Evolutionary conservation across 129 eudicot species (phyloP).

Genomic region (Ambrosia artemisiifolia): DNA sequence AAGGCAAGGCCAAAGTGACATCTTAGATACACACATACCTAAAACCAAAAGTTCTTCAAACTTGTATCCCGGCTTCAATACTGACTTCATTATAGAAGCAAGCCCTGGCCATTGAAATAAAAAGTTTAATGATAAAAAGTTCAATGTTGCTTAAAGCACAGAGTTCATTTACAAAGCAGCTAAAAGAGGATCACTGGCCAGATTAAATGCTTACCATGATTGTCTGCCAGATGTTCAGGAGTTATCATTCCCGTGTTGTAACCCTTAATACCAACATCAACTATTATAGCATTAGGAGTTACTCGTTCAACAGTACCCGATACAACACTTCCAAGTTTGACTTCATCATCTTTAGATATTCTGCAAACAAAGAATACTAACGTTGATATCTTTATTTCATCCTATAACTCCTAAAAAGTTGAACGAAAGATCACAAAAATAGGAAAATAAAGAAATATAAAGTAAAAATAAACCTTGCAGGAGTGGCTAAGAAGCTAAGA

Average conservation of each 20-base stretch:
- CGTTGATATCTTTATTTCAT: constrained; percentile 11
- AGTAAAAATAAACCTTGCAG: constrained; percentile 45
- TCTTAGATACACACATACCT: constrained; percentile 39
- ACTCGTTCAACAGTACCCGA: constrained; percentile 78
- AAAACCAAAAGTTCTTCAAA: constrained; percentile 79
- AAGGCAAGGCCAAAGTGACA: neutral
- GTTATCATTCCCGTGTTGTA: constrained; percentile 64
- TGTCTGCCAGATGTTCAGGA: constrained; percentile 85
- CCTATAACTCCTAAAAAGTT: neutral
- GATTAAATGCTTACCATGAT: constrained; percentile 50
- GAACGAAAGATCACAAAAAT: neutral
- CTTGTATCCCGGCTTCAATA: constrained; percentile 74
- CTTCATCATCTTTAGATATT: constrained; percentile 45
- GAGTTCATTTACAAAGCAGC: neutral
- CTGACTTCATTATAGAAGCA: constrained; percentile 55
- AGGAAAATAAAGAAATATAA: neutral
- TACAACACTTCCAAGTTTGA: constrained; percentile 74
- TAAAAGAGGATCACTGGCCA: neutral
- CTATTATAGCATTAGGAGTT: constrained; percentile 48
- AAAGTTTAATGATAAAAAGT: constrained; percentile 2
- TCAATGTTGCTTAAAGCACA: neutral
- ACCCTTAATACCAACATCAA: constrained; percentile 54
- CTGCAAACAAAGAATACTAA: constrained; percentile 29
- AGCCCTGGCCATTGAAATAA: constrained; percentile 46
- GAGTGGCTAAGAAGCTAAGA: constrained; percentile 67